These are phyloP conservation scores for Phanerochaete carnosa DNA, from an alignment of 768 basidiomycete genomes.

Conservation along the genomic window DNA sequence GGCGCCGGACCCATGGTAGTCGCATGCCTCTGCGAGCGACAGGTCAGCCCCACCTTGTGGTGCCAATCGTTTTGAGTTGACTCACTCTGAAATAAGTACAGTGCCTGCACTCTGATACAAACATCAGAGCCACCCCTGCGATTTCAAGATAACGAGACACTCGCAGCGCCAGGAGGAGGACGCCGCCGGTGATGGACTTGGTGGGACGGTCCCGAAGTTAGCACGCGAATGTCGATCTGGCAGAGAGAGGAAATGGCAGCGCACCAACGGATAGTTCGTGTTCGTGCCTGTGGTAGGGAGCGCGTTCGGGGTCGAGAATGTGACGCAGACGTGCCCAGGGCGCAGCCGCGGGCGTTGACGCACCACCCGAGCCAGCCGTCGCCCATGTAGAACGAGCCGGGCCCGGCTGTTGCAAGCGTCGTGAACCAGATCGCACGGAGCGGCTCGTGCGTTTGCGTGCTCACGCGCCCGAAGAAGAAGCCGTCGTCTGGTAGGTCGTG, in stretches of 20 bases:
- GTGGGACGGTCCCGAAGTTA: too few relatives aligned
- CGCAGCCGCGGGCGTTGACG: too few relatives aligned
- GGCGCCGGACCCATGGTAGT: slow-evolving; percentile 9
- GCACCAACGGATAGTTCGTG: slow-evolving; percentile 81
- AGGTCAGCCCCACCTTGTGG: neutral
- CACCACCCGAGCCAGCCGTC: slow-evolving; percentile 57
- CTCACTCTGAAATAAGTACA: slow-evolving; percentile 7
- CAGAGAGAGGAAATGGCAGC: slow-evolving; percentile 13
- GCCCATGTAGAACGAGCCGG: slow-evolving; percentile 85
- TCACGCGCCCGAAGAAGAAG: slow-evolving; percentile 63
- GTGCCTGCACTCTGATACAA: neutral
- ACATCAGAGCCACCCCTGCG: neutral
- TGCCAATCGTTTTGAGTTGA: neutral
- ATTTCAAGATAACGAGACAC: neutral
- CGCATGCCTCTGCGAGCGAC: neutral
- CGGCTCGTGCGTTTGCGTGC: slow-evolving; percentile 63
- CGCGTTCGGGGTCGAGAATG: slow-evolving; percentile 69
- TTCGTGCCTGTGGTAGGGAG: slow-evolving; percentile 64
- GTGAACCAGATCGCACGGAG: slow-evolving; percentile 73
- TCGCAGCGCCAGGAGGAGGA: slow-evolving; percentile 31
- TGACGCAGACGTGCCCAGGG: slow-evolving; percentile 63
- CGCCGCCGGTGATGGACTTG: slow-evolving; percentile 33
- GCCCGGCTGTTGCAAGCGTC: slow-evolving; percentile 47
- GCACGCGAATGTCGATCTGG: neutral
- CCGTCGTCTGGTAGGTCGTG: slow-evolving; percentile 72